Evolutionary conservation across 2,329 filamentous ascomycete species (phyloP), one percentile per base, ranked within the genome.

Genomic region (Tolypocladium pustulatum): DNA sequence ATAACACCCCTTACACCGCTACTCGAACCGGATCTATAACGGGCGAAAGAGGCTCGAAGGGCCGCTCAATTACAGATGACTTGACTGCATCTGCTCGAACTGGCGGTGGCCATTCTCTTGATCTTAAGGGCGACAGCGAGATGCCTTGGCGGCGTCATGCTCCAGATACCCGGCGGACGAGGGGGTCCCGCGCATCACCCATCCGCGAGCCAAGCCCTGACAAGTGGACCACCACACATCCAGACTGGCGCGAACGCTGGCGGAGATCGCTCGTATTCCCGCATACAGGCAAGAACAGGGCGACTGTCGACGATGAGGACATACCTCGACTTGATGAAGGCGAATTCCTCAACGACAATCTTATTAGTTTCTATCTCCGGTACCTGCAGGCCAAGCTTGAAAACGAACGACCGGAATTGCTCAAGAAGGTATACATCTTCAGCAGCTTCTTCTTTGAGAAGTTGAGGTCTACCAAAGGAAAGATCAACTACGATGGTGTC

Each of bases 381-480:
- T 89, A 86, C 64, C 75, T 93, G 7, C 85, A 92, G 67, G 75
- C 81, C 59, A 73, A 81, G 49, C 71, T 88, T 40, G 80, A 84
- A 62, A 72, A 76, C 43, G 75, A 79, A 13, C 77, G 79, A 2
- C 79, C 83, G 0, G 76, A 83, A 53, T 65, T 86, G 4, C 75
- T 85, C 0, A 77, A 83, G 60, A 84, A 85, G 56, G 84, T 96
- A 4, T 90, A 95, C 69, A 89, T 96, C 65, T 93, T 96, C 76
- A 97, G 92, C 69, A 94, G 90, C 0, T 96, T 91, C 72, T 97
- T 97, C 73, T 97, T 89, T 68, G 84, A 87, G 25, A 87, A 86
- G 54, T 79, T 97, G 52, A 90, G 82, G 22, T 86, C 84, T 37
- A 73, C 72, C 9, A 79, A 78, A 59, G 78, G 83, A 40, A 76